These are phyloP conservation scores for Stachybotrys elegans DNA, from an alignment of 2,329 filamentous ascomycete genomes.

Conservation along the genomic window DNA sequence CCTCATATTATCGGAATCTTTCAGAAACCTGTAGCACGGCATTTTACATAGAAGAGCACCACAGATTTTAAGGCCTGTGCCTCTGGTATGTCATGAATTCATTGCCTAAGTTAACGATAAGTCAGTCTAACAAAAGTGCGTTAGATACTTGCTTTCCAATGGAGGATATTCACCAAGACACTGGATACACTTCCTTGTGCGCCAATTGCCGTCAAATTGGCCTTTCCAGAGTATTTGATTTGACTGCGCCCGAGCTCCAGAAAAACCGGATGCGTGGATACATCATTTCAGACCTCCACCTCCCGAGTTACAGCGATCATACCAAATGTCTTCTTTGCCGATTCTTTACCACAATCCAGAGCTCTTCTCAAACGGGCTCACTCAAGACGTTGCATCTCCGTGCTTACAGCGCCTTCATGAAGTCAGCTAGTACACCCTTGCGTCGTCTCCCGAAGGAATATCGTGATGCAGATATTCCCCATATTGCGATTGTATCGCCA, in stretches of 20 bases:
- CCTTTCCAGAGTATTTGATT: background rate
- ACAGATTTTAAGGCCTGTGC: background rate
- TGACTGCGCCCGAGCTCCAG: background rate
- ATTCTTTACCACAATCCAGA: background rate
- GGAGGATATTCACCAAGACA: background rate
- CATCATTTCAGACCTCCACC: background rate
- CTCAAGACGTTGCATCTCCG: background rate
- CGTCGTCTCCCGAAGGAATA: background rate
- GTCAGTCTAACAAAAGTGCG: background rate
- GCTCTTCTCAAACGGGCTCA: background rate
- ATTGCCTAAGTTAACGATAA: background rate
- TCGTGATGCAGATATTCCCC: background rate
- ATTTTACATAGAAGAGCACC: too few species aligned
- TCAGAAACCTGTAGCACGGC: too few species aligned
- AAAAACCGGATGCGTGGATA: background rate
- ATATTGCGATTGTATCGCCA: background rate
- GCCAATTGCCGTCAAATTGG: background rate
- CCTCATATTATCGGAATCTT: too few species aligned
- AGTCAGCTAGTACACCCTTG: background rate
- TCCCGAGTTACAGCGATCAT: background rate
- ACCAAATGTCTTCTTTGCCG: background rate
- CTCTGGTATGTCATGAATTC: background rate
- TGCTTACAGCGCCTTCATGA: background rate
- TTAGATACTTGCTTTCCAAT: background rate
- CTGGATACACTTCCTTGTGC: background rate